Evolutionary conservation across 352 stramenopile species (phyloP).

Genomic region (Pythium dissotocum): DNA sequence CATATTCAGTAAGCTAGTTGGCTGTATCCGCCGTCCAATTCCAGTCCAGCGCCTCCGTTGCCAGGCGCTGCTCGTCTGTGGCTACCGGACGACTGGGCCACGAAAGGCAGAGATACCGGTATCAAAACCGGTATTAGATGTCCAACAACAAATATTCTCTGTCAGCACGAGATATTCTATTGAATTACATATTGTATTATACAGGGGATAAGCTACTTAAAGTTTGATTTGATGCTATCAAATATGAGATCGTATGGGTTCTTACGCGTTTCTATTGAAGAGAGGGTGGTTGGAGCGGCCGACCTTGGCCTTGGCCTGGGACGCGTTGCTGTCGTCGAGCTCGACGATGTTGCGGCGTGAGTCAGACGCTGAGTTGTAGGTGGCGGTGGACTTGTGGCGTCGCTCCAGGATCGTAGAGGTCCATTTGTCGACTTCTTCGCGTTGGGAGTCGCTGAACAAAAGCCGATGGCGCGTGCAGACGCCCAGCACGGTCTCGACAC

Average conservation of each 20-base stretch:
- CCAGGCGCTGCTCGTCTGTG: slow-evolving; percentile 16
- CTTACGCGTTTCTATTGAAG: slow-evolving; percentile 60
- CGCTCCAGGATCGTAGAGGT: slow-evolving; percentile 59
- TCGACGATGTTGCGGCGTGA: slow-evolving; percentile 68
- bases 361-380: slow-evolving; percentile 51
- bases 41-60: not conserved
- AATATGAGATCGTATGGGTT: not conserved
- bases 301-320: slow-evolving; percentile 60
- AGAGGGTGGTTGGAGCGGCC: slow-evolving; percentile 73
- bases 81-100: slow-evolving; percentile 20
- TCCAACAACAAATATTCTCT: too few relatives aligned
- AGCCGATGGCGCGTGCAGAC: slow-evolving; percentile 57
- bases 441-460: slow-evolving; percentile 46
- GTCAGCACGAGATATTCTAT: too few relatives aligned
- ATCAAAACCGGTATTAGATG: not conserved
- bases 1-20: slow-evolving; percentile 20
- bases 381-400: slow-evolving; percentile 36
- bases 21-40: not conserved
- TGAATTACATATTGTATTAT: not conserved
- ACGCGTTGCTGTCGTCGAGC: slow-evolving; percentile 27
- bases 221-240: not conserved
- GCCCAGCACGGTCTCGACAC: slow-evolving; percentile 56
- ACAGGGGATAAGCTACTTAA: not conserved
- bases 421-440: slow-evolving; percentile 64
- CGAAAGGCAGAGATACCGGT: slow-evolving; percentile 14